Conservation (phyloP, 148 eudicot genomes). For the Vaccinium vitisidaea region DNA sequence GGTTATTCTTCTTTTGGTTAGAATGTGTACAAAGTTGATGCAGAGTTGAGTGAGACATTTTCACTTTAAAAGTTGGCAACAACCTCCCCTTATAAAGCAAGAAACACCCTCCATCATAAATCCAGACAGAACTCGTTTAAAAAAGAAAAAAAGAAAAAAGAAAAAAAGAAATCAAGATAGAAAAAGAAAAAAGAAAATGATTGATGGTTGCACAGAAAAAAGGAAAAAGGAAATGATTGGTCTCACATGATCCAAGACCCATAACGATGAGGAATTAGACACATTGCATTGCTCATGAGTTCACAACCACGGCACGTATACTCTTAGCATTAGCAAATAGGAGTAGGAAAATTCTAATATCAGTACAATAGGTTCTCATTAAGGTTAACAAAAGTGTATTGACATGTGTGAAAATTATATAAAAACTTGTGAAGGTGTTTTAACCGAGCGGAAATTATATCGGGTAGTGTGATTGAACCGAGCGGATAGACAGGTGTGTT, state of each 20-base stretch:
- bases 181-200: neutral
- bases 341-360: too few relatives aligned
- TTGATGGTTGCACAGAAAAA: neutral
- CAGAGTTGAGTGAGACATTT: conserved; percentile 1
- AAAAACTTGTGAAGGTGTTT: too few relatives aligned
- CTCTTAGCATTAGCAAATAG: too few relatives aligned
- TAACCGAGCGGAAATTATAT: too few relatives aligned
- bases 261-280: conserved; percentile 6
- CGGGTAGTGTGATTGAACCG: too few relatives aligned
- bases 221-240: conserved; percentile 29
- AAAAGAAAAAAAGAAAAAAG: neutral
- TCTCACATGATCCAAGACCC: conserved; percentile 52
- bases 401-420: too few relatives aligned
- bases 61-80: neutral
- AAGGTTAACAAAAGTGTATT: too few relatives aligned
- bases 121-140: neutral
- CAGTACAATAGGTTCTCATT: too few relatives aligned
- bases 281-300: neutral
- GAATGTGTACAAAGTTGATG: neutral
- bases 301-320: neutral
- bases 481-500: too few relatives aligned
- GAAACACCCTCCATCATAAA: conserved; percentile 14
- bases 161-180: neutral
- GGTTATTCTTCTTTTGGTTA: conserved; percentile 20
- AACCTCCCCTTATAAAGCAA: conserved; percentile 12